Base-by-base conservation (phyloP, 2,329 filamentous ascomycete species). In the Apiospora kogelbergensis region DNA sequence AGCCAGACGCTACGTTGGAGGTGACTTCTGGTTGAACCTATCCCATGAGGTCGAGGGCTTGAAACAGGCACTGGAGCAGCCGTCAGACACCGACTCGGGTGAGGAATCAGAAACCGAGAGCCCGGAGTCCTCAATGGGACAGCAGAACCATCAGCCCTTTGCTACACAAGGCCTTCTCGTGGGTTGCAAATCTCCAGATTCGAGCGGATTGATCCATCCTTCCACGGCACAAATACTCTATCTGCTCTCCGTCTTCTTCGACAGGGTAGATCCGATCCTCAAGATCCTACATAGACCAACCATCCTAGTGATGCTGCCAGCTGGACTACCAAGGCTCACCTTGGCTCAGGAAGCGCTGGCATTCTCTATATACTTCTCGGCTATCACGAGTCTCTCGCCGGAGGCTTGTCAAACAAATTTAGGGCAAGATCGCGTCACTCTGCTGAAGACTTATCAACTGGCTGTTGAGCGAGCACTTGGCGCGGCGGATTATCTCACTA, bases 211-310 rank as follows among this genome's bases (percentile, higher is more conserved):
- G n/a, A 40, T 71, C 2, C 83, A 84, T 45, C 83, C 83, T 30
- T 69, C 78, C 1, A 76, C 78, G 1, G 75, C 80, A 24, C 79
- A 80, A 60, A 80, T 84, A 66, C 74, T 76, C 26, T 78, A 76
- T 37, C 75, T 84, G 17, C 78, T 79, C 66, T 68, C 73, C 0
- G 76, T 76, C 13, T 84, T 80, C 72, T 80, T 79, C 66, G 73
- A 74, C 41, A 84, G 82, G 37, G 80, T 84, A 22, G 83, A 84
- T 53, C 78, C 81, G 65, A 75, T 83, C 42, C 73, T 84, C 69
- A 84, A 84, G 73, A 77, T 84, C 41, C 70, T 84, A 5, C 83
- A 84, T 70, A 77, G 79, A n/a, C 83, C 83, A 3, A 82, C 81
- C 1, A 73, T 81, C 30, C 72, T 72, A 69, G 1, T 68, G 72